phyloP scores from a whole-genome alignment of 2,329 filamentous ascomycete species.

The Microdochium nivale region DNA sequence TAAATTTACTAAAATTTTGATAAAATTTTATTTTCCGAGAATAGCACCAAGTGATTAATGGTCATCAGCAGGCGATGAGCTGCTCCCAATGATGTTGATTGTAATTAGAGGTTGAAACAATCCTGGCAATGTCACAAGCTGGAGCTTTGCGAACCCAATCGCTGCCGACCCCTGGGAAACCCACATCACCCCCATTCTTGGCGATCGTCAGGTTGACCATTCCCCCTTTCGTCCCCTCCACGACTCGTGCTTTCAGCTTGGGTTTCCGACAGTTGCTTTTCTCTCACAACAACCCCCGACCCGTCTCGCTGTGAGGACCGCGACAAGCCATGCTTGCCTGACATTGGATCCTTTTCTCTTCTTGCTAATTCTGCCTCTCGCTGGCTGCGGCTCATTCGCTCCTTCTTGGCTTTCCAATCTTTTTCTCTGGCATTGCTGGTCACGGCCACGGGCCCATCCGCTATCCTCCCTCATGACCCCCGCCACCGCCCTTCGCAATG shows the following conservation, averaged over 20 bases:
- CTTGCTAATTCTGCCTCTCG: neutral
- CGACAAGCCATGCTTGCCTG: neutral
- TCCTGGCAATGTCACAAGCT: no score
- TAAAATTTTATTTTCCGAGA: no score
- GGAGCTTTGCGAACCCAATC: no score
- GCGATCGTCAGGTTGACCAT: neutral
- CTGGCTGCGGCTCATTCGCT: neutral
- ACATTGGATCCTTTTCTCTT: neutral
- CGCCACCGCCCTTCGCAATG: slow-evolving; percentile 46
- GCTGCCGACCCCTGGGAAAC: no score
- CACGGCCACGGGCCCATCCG: neutral
- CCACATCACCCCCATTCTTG: neutral
- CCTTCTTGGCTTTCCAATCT: neutral
- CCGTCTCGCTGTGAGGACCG: neutral
- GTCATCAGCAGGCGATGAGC: no score
- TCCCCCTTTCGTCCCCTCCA: neutral
- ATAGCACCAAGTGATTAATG: no score
- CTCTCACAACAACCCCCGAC: neutral
- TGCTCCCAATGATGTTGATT: no score
- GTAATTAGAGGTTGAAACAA: no score
- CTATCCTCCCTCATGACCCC: slow-evolving; percentile 39
- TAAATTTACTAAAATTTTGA: no score
- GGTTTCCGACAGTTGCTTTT: neutral
- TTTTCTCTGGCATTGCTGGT: neutral
- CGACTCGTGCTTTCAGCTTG: neutral